phyloP scores from a whole-genome alignment of 345 rosid species.

The Euphorbia lathyris region DNA sequence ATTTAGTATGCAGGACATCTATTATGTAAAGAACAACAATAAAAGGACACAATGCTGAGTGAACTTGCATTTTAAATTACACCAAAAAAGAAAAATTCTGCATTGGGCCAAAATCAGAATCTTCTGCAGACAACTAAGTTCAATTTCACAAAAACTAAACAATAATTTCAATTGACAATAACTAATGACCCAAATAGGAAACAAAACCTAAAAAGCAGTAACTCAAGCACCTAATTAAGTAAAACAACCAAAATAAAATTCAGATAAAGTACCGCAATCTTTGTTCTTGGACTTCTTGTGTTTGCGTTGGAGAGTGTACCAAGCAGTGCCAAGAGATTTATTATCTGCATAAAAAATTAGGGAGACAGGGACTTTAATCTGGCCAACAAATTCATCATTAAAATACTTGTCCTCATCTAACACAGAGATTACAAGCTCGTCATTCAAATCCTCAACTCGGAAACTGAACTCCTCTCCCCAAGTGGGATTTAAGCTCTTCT shows the following conservation, averaged over 20 bases:
- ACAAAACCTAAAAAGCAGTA: not conserved
- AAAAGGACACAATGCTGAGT: not conserved
- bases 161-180: no score
- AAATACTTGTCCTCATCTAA: constrained; percentile 85
- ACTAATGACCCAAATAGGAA: not conserved
- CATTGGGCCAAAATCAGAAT: not conserved
- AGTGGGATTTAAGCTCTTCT: constrained; percentile 77
- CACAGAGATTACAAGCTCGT: constrained; percentile 70
- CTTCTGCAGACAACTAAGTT: not conserved
- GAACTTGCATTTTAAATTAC: not conserved
- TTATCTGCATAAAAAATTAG: constrained; percentile 68
- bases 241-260: no score
- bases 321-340: constrained; percentile 68
- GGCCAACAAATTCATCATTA: no score
- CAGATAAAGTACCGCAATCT: no score
- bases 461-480: constrained; percentile 92
- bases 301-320: constrained; percentile 82
- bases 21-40: not conserved
- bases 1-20: constrained; percentile 2
- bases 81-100: not conserved
- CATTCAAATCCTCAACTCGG: constrained; percentile 85
- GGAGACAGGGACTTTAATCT: constrained; percentile 57
- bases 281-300: no score
- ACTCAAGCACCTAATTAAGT: not conserved
- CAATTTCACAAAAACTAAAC: not conserved